These are phyloP conservation scores for Nematocida sp. DNA, from an alignment of 371 early-diverging fungal genomes.

Conservation along the genomic window DNA sequence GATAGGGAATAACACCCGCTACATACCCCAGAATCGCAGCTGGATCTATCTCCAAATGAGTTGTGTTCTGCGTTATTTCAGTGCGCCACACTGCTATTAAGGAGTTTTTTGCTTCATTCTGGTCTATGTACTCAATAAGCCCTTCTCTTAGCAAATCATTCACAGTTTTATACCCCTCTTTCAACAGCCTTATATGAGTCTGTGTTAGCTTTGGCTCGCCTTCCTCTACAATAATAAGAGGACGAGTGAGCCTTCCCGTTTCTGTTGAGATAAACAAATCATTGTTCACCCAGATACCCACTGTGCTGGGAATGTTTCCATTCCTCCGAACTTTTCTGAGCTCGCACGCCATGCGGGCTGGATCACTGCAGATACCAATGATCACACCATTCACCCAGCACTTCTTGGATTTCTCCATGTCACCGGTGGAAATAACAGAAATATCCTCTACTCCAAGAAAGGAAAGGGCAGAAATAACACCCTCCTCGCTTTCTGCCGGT, in stretches of 20 bases:
- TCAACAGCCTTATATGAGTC: constrained; percentile 71
- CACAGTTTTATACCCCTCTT: constrained; percentile 73
- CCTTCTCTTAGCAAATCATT: constrained; percentile 86
- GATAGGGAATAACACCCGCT: constrained; percentile 97
- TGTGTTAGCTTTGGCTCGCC: constrained; percentile 71
- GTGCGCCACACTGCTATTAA: constrained; percentile 83
- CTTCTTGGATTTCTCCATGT: constrained; percentile 77
- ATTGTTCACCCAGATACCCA: constrained; percentile 81
- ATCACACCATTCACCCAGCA: constrained; percentile 83
- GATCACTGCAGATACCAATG: constrained; percentile 79
- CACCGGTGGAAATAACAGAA: constrained; percentile 2
- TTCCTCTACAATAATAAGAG: constrained; percentile 85
- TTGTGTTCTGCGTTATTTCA: constrained; percentile 76
- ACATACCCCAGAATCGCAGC: constrained; percentile 92
- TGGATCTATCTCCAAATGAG: constrained; percentile 96
- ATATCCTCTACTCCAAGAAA: constrained; percentile 75
- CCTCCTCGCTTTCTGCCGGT: constrained; percentile 75
- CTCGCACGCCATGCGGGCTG: constrained; percentile 76
- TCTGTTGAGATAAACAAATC: constrained; percentile 90
- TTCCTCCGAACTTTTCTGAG: constrained; percentile 81
- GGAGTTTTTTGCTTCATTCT: constrained; percentile 93
- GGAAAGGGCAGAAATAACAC: constrained; percentile 76
- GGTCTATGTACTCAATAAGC: constrained; percentile 93
- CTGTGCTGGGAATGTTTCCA: constrained; percentile 81
- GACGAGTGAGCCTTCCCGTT: constrained; percentile 93